Base-by-base conservation (phyloP, 2,329 filamentous ascomycete species). In the Grosmannia huntii region DNA sequence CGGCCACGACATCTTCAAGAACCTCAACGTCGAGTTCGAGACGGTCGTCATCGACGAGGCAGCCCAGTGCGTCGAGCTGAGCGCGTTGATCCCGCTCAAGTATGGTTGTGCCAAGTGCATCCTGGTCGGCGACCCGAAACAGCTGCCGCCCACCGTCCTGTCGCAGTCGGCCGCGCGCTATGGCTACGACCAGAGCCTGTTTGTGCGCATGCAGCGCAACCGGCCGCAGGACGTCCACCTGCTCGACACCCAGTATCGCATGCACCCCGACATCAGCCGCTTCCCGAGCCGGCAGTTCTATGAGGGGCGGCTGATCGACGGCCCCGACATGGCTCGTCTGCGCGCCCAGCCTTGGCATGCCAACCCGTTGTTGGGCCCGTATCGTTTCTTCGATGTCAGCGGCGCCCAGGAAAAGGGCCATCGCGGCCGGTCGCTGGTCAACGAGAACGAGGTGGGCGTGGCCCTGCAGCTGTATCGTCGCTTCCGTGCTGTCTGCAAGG, bases 11-110 rank as follows among this genome's bases (percentile, higher is more conserved):
- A 95, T 97, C 84, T 96, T 99, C 74, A 90, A 92, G 71, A 87
- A 86, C 65, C 74, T 99, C 58, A 91, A 89, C 65, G 90, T 99
- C 56, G 94, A 99, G 70, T 99, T 99, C 64, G 94, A 99, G 72
- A 97, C 94, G 0, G 94, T 99, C 63, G 89, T 99, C 65, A 96
- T 99, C 62, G 94, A 99, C 66, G 94, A 99, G 73, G 94, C 94
- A 4, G 94, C 94, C 19, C 94, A 99, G 77, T 99, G 92, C 70
- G 95, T 99, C 61, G 94, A 99, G 73, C 80, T 99, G 68, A 96
- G 90, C 67, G 94, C 94, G 14, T 79, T 99, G 53, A 99, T 99
- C 64, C 94, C 94, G 2, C 80, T 99, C 59, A 99, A 99, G 71
- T 99, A 99, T 67, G 92, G 94, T 58, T 96, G 90, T 71, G 87